A percentile compares a stretch with the other conserved stretches of the same genome.
Evolutionary conservation across 164 flowering plant species (phyloP).

Genomic region (Stephania cephalantha): DNA sequence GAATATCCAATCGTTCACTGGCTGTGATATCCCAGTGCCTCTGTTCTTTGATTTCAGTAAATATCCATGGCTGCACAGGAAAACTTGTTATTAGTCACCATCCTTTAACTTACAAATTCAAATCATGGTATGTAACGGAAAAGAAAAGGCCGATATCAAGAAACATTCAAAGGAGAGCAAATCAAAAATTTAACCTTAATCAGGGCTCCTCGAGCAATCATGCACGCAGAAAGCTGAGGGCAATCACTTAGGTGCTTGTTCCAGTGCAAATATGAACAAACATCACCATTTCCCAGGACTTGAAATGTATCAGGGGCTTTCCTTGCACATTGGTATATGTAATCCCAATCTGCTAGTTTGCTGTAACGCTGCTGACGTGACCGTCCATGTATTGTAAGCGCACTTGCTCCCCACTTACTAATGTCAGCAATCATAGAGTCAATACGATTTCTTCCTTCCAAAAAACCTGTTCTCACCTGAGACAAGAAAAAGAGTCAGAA

Average conservation of each 20-base stretch:
- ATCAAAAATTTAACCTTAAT: conserved; percentile 50
- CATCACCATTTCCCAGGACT: conserved; percentile 92
- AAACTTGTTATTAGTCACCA: conserved; percentile 5
- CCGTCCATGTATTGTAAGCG: conserved; percentile 88
- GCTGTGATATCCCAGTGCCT: conserved; percentile 98
- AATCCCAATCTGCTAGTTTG: conserved; percentile 97
- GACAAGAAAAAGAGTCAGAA: neutral
- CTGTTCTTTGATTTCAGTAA: conserved; percentile 96
- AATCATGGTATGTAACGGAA: neutral
- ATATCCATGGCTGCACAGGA: conserved; percentile 86
- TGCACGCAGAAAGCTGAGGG: conserved; percentile 71
- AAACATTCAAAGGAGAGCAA: conserved; percentile 1
- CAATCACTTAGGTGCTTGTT: conserved; percentile 61
- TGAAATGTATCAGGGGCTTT: conserved; percentile 58
- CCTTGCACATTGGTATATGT: conserved; percentile 67
- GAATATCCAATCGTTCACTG: conserved; percentile 64
- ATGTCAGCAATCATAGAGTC: conserved; percentile 80
- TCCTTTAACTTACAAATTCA: neutral
- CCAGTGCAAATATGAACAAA: conserved; percentile 86
- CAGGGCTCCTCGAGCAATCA: conserved; percentile 92
- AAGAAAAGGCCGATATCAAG: neutral
- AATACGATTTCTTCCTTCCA: conserved; percentile 85
- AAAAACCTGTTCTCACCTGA: conserved; percentile 88
- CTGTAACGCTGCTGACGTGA: conserved; percentile 95
- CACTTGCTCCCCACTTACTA: conserved; percentile 82